Evolutionary conservation across 1,284 basidiomycete genomes (phyloP).

Genomic region (Trametes versicolor): DNA sequence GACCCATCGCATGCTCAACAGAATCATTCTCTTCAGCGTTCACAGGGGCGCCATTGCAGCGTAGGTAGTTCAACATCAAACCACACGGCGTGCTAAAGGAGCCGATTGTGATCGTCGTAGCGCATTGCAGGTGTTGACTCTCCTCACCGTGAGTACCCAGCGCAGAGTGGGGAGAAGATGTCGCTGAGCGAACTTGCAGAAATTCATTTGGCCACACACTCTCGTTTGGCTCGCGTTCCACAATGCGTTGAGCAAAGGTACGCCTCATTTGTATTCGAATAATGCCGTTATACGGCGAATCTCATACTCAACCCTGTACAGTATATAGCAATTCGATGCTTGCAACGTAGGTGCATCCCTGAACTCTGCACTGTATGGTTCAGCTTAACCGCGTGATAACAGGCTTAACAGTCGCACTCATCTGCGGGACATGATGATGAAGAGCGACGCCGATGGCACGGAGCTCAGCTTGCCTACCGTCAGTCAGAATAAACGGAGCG

Average conservation of each 20-base stretch:
- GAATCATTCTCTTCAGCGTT: constrained; percentile 31
- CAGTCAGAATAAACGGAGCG: background rate
- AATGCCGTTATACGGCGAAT: background rate
- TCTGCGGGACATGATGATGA: constrained; percentile 27
- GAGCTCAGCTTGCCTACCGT: constrained; percentile 13
- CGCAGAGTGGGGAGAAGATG: background rate
- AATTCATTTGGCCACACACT: constrained; percentile 27
- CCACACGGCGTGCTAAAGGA: too few species aligned
- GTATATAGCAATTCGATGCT: constrained; percentile 34
- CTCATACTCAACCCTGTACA: background rate
- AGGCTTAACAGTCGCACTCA: constrained; percentile 30
- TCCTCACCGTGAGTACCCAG: constrained; percentile 17
- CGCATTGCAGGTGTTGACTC: constrained; percentile 26
- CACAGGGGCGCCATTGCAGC: constrained; percentile 33
- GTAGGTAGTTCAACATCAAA: constrained; percentile 10
- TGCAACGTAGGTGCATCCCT: constrained; percentile 25
- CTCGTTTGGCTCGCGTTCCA: constrained; percentile 34
- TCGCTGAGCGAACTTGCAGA: constrained; percentile 7
- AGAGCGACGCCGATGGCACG: constrained; percentile 14
- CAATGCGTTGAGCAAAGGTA: constrained; percentile 28
- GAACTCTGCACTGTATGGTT: background rate
- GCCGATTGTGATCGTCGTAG: constrained; percentile 3
- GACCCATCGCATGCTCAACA: constrained; percentile 30
- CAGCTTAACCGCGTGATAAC: background rate
- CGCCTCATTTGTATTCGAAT: background rate